Conservation (phyloP, 768 basidiomycete species). For the Kwoniella sp. region DNA sequence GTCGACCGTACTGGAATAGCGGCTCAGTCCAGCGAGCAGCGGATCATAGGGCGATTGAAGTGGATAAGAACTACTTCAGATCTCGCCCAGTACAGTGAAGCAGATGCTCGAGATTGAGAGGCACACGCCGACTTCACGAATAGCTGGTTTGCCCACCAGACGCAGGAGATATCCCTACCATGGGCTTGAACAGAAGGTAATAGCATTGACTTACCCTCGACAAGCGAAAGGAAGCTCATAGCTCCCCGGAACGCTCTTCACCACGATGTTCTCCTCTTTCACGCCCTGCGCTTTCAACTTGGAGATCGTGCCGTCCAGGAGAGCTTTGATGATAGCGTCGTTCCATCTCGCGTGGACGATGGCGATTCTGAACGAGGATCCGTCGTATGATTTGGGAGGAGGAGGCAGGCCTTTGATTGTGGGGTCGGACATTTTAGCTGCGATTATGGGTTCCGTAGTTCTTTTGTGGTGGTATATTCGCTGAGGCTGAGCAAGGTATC, state of each 20-base stretch:
- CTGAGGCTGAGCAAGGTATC: neutral
- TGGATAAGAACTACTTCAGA: no score
- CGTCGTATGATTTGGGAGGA: constrained; percentile 70
- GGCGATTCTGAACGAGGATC: constrained; percentile 77
- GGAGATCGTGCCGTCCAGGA: constrained; percentile 74
- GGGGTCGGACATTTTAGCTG: constrained; percentile 57
- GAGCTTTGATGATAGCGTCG: constrained; percentile 77
- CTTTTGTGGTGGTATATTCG: neutral
- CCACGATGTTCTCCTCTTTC: constrained; percentile 82
- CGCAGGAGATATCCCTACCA: no score
- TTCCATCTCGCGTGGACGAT: constrained; percentile 99
- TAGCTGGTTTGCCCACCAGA: no score
- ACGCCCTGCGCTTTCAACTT: constrained; percentile 86
- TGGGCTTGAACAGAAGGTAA: no score
- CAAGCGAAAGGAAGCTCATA: constrained; percentile 88
- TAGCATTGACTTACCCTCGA: constrained; percentile 68
- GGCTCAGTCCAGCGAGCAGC: no score
- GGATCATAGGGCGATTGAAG: no score
- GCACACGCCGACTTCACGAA: no score
- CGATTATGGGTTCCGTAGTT: constrained; percentile 5
- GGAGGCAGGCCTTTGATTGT: constrained; percentile 78
- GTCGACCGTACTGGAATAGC: no score
- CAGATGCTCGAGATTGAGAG: no score
- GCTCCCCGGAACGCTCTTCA: constrained; percentile 90
- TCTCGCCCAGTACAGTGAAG: no score